These are phyloP conservation scores for Ploettnerulaceae sp. DNA, from an alignment of 2,329 filamentous ascomycete species.

Conservation along the genomic window DNA sequence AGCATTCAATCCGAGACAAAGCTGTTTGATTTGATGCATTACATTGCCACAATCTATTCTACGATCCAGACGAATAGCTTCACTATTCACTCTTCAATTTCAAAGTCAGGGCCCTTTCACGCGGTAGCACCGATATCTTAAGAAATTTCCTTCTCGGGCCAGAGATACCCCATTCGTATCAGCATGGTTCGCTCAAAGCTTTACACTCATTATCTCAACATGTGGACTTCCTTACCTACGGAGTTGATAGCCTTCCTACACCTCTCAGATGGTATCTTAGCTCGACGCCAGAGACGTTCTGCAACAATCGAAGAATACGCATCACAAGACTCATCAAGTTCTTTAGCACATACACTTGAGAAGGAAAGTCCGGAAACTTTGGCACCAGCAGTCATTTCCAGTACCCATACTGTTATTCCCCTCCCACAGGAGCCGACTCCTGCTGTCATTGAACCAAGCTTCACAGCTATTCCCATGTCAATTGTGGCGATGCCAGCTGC, in stretches of 20 bases:
- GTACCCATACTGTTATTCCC: not conserved
- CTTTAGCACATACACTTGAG: too few relatives aligned
- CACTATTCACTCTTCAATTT: constrained; percentile 1
- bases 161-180: too few relatives aligned
- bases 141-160: too few relatives aligned
- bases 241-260: constrained; percentile 22
- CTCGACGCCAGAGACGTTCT: constrained; percentile 10
- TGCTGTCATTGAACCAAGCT: not conserved
- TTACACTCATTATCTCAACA: constrained; percentile 17
- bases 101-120: not conserved
- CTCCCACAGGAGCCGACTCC: not conserved
- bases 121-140: not conserved
- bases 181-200: not conserved
- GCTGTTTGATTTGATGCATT: not conserved
- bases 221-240: constrained; percentile 20
- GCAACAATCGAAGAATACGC: constrained; percentile 5
- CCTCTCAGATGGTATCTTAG: constrained; percentile 15
- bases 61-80: not conserved
- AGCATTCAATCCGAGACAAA: not conserved
- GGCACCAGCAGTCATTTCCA: not conserved
- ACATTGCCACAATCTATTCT: not conserved
- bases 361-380: constrained; percentile 7
- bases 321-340: too few relatives aligned
- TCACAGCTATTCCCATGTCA: not conserved
- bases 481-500: not conserved